These are phyloP conservation scores for Schizophyllum amplum DNA, from an alignment of 1,284 basidiomycete genomes.

Conservation along the genomic window DNA sequence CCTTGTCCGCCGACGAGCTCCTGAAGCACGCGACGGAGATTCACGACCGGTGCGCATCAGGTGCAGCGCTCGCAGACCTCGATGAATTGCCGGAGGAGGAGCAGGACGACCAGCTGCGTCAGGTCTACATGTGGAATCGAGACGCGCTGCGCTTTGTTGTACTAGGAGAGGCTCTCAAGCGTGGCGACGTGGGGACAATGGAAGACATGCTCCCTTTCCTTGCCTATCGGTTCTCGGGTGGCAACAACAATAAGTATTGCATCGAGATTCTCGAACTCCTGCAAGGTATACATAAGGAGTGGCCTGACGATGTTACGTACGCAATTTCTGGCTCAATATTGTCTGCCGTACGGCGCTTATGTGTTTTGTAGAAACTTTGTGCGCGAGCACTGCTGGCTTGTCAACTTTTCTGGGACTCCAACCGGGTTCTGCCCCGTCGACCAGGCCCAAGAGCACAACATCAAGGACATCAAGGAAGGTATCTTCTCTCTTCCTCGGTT, in stretches of 20 bases:
- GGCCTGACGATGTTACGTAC: constrained; percentile 17
- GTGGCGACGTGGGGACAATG: constrained; percentile 29
- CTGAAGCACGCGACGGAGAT: constrained; percentile 9
- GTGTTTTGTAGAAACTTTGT: constrained; percentile 13
- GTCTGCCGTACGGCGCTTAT: background rate
- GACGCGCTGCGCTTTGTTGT: constrained; percentile 28
- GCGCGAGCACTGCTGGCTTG: constrained; percentile 21
- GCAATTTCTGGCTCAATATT: constrained; percentile 6
- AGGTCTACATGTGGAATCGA: constrained; percentile 23
- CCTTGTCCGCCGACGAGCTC: constrained; percentile 10
- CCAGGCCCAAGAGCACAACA: constrained; percentile 18
- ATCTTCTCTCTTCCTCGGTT: background rate
- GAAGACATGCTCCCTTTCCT: constrained; percentile 24
- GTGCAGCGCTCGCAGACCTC: constrained; percentile 7
- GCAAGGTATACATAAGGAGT: constrained; percentile 21
- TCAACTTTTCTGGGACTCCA: constrained; percentile 16
- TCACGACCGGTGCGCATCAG: constrained; percentile 10
- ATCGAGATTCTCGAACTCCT: constrained; percentile 22
- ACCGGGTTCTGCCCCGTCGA: constrained; percentile 15
- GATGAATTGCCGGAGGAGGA: constrained; percentile 5
- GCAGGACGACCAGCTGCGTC: constrained; percentile 17
- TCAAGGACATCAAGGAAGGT: constrained; percentile 17
- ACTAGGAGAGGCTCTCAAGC: constrained; percentile 23
- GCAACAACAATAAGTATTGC: constrained; percentile 20
- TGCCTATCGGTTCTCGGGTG: constrained; percentile 21